These are phyloP conservation scores for Setaria viridis DNA, from an alignment of 202 grass and related monocot genomes.

Conservation along the genomic window DNA sequence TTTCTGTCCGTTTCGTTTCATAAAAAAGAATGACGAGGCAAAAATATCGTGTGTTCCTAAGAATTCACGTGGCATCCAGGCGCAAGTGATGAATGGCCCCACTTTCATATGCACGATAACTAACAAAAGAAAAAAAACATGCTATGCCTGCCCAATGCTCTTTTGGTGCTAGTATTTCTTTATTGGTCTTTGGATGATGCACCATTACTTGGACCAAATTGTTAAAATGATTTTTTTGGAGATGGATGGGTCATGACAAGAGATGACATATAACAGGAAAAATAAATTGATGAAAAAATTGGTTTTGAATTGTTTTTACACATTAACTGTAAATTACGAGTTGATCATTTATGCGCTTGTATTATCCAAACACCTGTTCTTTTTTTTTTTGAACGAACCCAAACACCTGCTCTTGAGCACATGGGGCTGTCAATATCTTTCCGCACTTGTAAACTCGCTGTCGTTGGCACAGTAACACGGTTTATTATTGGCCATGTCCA, in stretches of 20 bases:
- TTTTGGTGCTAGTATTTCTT: background rate
- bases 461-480: background rate
- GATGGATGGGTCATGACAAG: background rate
- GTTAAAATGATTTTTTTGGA: background rate
- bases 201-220: background rate
- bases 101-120: background rate
- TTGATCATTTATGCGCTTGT: background rate
- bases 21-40: too few species aligned
- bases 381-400: background rate
- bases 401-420: background rate
- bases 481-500: background rate
- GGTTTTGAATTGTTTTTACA: background rate
- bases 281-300: background rate
- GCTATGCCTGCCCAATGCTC: background rate
- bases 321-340: background rate
- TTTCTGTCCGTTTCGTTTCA: background rate
- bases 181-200: background rate
- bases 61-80: background rate
- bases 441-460: background rate
- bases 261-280: background rate
- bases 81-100: background rate
- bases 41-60: background rate
- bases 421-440: background rate
- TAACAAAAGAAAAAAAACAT: background rate
- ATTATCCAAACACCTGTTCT: background rate